Evolutionary conservation across 129 eudicot species (phyloP).

Genomic region (Pittosporum tobira): DNA sequence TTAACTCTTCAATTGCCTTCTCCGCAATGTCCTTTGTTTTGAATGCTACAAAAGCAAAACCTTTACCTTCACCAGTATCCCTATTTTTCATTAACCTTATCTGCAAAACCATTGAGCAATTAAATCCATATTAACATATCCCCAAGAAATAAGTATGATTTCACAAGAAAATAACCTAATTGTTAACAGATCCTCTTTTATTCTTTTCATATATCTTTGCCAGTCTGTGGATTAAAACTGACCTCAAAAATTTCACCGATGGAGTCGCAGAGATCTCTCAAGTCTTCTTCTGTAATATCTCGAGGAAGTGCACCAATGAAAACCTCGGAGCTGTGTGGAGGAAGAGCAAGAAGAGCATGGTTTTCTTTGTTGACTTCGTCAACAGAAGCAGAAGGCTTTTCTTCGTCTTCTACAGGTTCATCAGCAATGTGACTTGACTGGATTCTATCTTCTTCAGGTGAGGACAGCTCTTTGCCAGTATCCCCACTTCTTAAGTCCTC

Average conservation of each 20-base stretch:
- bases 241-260: slow-evolving; percentile 90
- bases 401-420: slow-evolving; percentile 37
- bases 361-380: slow-evolving; percentile 37
- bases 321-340: slow-evolving; percentile 94
- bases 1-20: slow-evolving; percentile 80
- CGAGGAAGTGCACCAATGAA: slow-evolving; percentile 92
- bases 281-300: slow-evolving; percentile 79
- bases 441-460: slow-evolving; percentile 32
- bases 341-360: slow-evolving; percentile 70
- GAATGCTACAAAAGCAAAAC: slow-evolving; percentile 92
- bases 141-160: not conserved
- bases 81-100: slow-evolving; percentile 73
- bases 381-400: slow-evolving; percentile 22
- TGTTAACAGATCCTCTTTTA: not conserved
- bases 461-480: slow-evolving; percentile 43
- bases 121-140: not conserved
- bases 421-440: slow-evolving; percentile 19
- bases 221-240: slow-evolving; percentile 4
- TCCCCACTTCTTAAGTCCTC: slow-evolving; percentile 43
- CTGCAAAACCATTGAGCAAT: slow-evolving; percentile 26
- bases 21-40: slow-evolving; percentile 75
- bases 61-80: slow-evolving; percentile 89
- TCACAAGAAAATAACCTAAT: not conserved
- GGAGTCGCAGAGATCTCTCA: slow-evolving; percentile 79
- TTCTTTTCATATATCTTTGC: not conserved